Base-by-base conservation (phyloP, 2,329 filamentous ascomycete genomes). In the Celoporthe dispersa region DNA sequence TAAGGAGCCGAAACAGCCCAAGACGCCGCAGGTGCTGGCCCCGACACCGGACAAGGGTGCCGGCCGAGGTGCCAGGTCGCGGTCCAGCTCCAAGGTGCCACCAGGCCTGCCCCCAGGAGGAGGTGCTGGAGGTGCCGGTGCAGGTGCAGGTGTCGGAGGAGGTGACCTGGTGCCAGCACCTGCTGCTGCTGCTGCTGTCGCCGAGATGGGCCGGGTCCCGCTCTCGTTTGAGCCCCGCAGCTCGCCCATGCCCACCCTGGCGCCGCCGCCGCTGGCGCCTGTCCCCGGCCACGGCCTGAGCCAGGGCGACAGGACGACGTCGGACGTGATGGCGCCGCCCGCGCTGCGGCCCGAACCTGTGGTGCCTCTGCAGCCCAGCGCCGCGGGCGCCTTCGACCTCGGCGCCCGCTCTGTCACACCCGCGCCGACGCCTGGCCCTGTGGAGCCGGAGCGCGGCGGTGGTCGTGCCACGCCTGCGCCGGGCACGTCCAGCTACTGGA, bases 401-500 rank as follows among this genome's bases (percentile, higher is more conserved):
- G 75, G 80, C 2, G 82, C 83, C 71, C 75, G 78, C 33, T 68
- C 79, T 19, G 80, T 81, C 28, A 67, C 7, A 1, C 44, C 44
- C 9, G 44, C 68, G 37, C 37, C 37, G 22, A 61, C 51, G 35
- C 64, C 63, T 37, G 65, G 37, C 33, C 25, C 61, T 25, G 53
- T 51, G 14, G 70, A 71, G 65, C 78, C 80, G 48, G 86, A 89
- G 74, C 85, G 86, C 53, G 37, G 37, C 5, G 31, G 62, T 19
- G 70, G 70, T 44, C 59, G 75, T 72, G 35, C 87, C 86, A 70
- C 79, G 81, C 12, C 84, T 84, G 31, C 81, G 82, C 68, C 89
- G 28, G 68, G 90, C 73, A 88, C 91, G 19, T 94, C 91, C 1
- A 95, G 92, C 79, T 96, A 96, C 79, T 96, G 93, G 93, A 95